Base-by-base conservation (phyloP, 1,284 basidiomycete genomes). In the Pseudomicrostroma phylloplanum region DNA sequence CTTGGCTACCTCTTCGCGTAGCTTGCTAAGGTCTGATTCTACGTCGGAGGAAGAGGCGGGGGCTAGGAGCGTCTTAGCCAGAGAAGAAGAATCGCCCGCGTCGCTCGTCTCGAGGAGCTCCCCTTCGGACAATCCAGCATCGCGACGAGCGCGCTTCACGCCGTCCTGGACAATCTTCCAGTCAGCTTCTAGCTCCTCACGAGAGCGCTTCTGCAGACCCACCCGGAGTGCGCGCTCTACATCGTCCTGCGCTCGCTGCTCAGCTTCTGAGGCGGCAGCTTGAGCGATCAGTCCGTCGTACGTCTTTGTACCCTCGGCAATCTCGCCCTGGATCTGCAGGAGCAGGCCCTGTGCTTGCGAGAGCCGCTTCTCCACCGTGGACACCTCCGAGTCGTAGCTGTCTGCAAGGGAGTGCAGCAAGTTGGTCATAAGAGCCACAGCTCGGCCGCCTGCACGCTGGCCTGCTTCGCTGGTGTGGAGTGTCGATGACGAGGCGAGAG, bases 351-450 rank as follows among this genome's bases (percentile, higher is more conserved):
- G 89, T 0, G 94, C 94, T 77, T 98, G 94, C 2, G 86, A 85
- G 68, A 90, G 87, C 76, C 96, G 92, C 60, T 91, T 87, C 76
- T 97, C 93, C 78, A 94, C 93, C 61, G 91, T 89, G 64, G 86
- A 85, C 23, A 97, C 83, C 81, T 98, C 96, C 67, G 89, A 87
- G 74, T 99, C 96, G 79, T 93, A 97, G 2, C 90, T 89, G n/a
- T 88, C 83, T 0, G 93, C 93, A 17, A 99, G 85, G 70, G 86
- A 88, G 71, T 93, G 90, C 69, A 99, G 84, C 84, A 97, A 87
- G 62, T 84, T 84, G 6, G 91, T 86, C 79, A 96, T 88, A 68
- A 96, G 91, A 62, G 87, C 87, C 26, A 92, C 64, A 0, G 76
- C 68, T 19, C 73, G 86, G 6, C 90, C 92, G 58, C 89, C 90